phyloP scores from a whole-genome alignment of 495 filamentous ascomycete species.

The Penicillium macrosclerotiorum region DNA sequence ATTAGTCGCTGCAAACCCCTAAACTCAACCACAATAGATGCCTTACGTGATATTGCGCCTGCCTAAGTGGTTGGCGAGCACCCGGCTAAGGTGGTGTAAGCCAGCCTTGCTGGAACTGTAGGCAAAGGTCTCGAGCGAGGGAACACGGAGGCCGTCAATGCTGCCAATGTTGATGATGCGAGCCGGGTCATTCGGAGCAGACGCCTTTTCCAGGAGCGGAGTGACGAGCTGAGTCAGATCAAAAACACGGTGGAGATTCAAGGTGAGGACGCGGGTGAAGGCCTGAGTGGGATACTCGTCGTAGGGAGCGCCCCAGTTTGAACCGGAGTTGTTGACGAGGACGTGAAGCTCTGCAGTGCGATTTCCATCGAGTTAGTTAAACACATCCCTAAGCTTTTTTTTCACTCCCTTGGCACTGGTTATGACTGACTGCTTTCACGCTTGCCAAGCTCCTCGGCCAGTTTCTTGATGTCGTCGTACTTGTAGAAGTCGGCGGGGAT shows the following conservation, averaged over 20 bases:
- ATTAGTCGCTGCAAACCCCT: slow-evolving; percentile 1
- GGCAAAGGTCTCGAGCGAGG: slow-evolving; percentile 69
- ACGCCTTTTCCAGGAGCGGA: slow-evolving; percentile 62
- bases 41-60: slow-evolving; percentile 64
- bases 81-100: slow-evolving; percentile 67
- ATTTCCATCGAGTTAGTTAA: neutral
- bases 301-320: slow-evolving; percentile 67
- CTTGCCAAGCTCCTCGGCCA: slow-evolving; percentile 61
- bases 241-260: slow-evolving; percentile 80
- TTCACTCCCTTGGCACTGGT: neutral
- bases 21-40: neutral
- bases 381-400: slow-evolving; percentile 2
- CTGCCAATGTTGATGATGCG: slow-evolving; percentile 76
- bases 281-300: slow-evolving; percentile 67
- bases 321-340: slow-evolving; percentile 78
- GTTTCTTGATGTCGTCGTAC: slow-evolving; percentile 62
- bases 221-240: slow-evolving; percentile 72
- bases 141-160: slow-evolving; percentile 66
- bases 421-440: slow-evolving; percentile 56
- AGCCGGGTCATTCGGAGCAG: slow-evolving; percentile 47
- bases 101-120: slow-evolving; percentile 77
- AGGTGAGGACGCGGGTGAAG: slow-evolving; percentile 70
- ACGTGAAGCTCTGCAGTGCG: slow-evolving; percentile 66
- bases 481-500: slow-evolving; percentile 74
- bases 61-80: slow-evolving; percentile 69